phyloP scores from a whole-genome alignment of 257 asterid genomes.

The Solanum lignicaule region DNA sequence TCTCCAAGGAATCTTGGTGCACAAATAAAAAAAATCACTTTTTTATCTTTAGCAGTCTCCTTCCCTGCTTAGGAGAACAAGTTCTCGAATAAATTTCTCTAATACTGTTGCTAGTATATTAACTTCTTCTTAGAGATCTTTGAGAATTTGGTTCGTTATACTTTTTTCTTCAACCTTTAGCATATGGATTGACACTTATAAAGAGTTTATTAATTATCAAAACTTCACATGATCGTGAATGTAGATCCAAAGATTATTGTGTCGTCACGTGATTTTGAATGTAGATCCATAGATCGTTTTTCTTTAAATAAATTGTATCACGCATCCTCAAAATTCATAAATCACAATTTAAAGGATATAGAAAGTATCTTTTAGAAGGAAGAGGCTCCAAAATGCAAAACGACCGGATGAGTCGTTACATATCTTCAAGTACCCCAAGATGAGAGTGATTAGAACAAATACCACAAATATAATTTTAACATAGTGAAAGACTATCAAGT shows the following conservation, averaged over 20 bases:
- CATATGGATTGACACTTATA: neutral
- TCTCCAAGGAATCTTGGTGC: neutral
- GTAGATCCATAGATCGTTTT: neutral
- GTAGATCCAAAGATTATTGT: neutral
- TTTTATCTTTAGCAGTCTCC: neutral
- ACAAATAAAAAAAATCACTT: neutral
- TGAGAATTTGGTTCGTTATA: neutral
- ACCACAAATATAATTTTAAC: neutral
- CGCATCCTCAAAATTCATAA: neutral
- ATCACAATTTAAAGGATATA: neutral
- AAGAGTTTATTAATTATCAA: neutral
- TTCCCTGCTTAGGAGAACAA: neutral
- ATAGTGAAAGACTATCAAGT: neutral
- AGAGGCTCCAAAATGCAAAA: neutral
- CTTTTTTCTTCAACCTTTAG: neutral
- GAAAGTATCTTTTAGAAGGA: neutral
- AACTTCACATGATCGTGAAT: neutral
- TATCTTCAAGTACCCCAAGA: neutral
- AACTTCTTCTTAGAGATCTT: neutral
- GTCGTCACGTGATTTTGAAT: neutral
- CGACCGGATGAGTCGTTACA: neutral
- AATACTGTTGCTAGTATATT: neutral
- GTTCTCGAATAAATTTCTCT: neutral
- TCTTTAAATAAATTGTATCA: neutral
- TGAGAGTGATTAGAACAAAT: neutral